Evolutionary conservation across 2,329 filamentous ascomycete genomes (phyloP), one percentile per base, ranked within the genome.

Genomic region (Sporothrix schenckii): DNA sequence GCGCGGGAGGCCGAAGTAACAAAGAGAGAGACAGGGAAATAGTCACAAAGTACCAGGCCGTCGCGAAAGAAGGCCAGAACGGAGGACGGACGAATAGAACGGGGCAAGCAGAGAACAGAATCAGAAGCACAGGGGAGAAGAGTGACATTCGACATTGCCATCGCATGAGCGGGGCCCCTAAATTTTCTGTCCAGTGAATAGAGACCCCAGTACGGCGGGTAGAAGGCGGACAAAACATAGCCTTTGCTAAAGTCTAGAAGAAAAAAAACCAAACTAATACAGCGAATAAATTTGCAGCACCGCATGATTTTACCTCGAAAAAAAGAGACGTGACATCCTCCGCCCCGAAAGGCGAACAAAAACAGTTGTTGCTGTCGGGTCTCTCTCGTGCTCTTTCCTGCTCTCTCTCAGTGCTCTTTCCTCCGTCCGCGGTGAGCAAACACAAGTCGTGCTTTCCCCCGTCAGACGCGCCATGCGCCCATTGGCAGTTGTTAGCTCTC

Each of bases 111-210:
- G 44, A 60, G 34, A 60, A 41, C 14, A 39, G 2, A 5, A 60
- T 14, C 13, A 14, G 24, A 63, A 27, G 52, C 4, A 10, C 4
- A 52, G 49, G 16, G 49, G 19, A 19, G 3, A 53, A 53, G 24
- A 53, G 21, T 4, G 13, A 27, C n/a, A 1, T 14, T 50, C 44
- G 24, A 49, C 21, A 34, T 65, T 24, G 24, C 41, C 60, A 49
- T 56, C 41, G 41, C 60, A 24, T 34, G 27, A 39, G 66, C n/a
- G 66, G 66, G 65, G 44, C 65, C 63, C 63, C 49, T 66, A 41
- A 39, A 53, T 41, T 53, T 53, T 53, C 21, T 34, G 61, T 66
- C 21, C 30, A 11, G 49, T 41, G 61, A 66, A n/a, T 66, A 16
- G 27, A 50, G 44, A 66, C 44, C 61, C 61, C 61, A 50, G 24